Base-by-base conservation (phyloP, 2,329 filamentous ascomycete genomes). In the Macroventuria anomochaeta region DNA sequence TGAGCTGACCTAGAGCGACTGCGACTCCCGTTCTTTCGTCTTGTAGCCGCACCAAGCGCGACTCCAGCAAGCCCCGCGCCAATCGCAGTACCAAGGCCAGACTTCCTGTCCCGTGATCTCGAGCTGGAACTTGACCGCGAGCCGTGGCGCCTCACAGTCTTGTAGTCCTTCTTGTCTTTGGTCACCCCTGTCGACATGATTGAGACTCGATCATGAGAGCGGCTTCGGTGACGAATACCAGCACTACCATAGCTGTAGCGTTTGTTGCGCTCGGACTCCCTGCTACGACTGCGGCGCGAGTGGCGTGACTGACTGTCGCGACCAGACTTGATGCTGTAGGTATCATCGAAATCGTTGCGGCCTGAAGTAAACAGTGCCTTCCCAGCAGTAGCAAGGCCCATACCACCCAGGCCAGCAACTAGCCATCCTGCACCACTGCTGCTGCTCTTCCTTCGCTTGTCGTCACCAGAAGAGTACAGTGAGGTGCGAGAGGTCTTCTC, bases 261-360 rank as follows among this genome's bases (percentile, higher is more conserved):
- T 61, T 72, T 76, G n/a, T 73, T 67, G 38, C 76, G 72, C 15
- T 64, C 55, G 41, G 76, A 78, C 59, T 55, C 69, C 37, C 52
- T 46, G 33, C 75, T 77, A 18, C 73, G 69, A 38, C 72, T 71
- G 13, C 68, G 70, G 55, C 58, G 56, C 13, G 65, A 69, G 10
- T 62, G 57, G 36, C 62, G 58, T 1, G 71, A 72, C 44, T 74
- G 72, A 31, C 55, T 46, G 1, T 70, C 67, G 18, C 76, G 78
- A 15, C 84, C 83, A 48, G 82, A 82, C 50, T 81, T 82, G 60
- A 85, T 76, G 60, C 81, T 85, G 58, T 86, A 84, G 0, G 81
- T 83, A 62, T 86, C 84, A 58, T 85, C 81, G 57, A 85, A 85
- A 44, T 85, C 81, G 53, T 83, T 75, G 31, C 68, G 74, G 13